Conservation (phyloP, 2,329 filamentous ascomycete genomes). For the Monilinia aucupariae region DNA sequence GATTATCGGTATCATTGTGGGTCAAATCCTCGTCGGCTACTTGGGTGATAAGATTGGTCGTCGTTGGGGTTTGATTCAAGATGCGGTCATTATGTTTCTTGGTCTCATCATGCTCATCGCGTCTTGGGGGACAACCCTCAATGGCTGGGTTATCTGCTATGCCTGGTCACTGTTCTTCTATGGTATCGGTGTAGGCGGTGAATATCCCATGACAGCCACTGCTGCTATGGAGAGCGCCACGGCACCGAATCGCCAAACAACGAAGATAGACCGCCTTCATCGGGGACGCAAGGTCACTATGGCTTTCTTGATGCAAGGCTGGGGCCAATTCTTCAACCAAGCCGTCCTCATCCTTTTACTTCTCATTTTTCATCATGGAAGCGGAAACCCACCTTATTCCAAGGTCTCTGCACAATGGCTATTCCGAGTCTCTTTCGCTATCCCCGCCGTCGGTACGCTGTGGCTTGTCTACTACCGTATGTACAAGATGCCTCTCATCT, state of each 20-base stretch:
- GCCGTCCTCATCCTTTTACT: slow-evolving; percentile 80
- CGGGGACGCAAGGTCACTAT: slow-evolving; percentile 92
- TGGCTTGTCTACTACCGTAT: slow-evolving; percentile 96
- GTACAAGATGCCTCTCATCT: slow-evolving; percentile 87
- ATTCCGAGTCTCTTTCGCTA: slow-evolving; percentile 86
- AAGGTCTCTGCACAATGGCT: slow-evolving; percentile 76
- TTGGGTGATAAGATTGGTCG: slow-evolving; percentile 76
- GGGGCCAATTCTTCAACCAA: slow-evolving; percentile 96
- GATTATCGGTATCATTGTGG: slow-evolving; percentile 90
- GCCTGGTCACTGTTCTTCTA: slow-evolving; percentile 93
- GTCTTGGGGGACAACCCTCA: slow-evolving; percentile 77
- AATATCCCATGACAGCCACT: slow-evolving; percentile 95
- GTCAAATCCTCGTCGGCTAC: slow-evolving; percentile 82
- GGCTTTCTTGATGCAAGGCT: slow-evolving; percentile 97
- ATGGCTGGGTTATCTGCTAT: slow-evolving; percentile 98
- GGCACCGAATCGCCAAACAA: slow-evolving; percentile 80
- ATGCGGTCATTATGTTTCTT: slow-evolving; percentile 89
- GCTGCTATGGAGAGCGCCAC: slow-evolving; percentile 90
- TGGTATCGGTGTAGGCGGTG: slow-evolving; percentile 69
- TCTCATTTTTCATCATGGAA: slow-evolving; percentile 72
- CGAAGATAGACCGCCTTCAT: slow-evolving; percentile 87
- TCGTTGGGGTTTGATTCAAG: slow-evolving; percentile 92
- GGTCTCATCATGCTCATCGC: slow-evolving; percentile 88
- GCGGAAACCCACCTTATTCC: slow-evolving; percentile 64
- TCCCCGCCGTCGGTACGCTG: slow-evolving; percentile 82